Percentiles rank a stretch among this genome's conserved stretches.
Conservation (phyloP, 2,329 filamentous ascomycete genomes). For the Rhinocladiella mackenziei region DNA sequence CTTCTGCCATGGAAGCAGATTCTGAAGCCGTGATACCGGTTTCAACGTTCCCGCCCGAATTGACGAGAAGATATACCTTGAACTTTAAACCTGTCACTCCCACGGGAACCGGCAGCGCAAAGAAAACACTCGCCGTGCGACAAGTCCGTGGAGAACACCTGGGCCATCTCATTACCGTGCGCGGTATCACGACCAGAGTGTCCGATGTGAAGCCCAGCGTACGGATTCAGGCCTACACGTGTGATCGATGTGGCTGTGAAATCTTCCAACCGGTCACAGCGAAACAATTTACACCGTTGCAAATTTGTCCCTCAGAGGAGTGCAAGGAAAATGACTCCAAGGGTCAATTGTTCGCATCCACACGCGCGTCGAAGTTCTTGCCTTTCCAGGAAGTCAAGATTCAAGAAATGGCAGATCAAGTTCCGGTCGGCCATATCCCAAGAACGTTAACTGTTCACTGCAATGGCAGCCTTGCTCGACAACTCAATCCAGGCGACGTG, state of each 20-base stretch:
- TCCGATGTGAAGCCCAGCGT: slow-evolving; percentile 97
- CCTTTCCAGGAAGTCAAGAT: slow-evolving; percentile 99
- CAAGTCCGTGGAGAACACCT: slow-evolving; percentile 90
- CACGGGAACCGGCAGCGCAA: slow-evolving; percentile 60
- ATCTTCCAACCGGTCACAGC: slow-evolving; percentile 94
- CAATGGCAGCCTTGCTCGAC: slow-evolving; percentile 77
- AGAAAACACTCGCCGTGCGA: slow-evolving; percentile 78
- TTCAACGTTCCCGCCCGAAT: slow-evolving; percentile 82
- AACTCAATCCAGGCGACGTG: slow-evolving; percentile 89
- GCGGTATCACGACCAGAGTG: slow-evolving; percentile 89
- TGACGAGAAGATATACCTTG: slow-evolving; percentile 89
- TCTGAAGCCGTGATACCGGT: slow-evolving; percentile 62
- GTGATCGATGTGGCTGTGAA: slow-evolving; percentile 91
- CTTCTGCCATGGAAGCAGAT: slow-evolving; percentile 61
- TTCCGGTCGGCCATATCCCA: slow-evolving; percentile 95
- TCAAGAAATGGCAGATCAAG: slow-evolving; percentile 98
- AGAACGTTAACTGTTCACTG: slow-evolving; percentile 85
- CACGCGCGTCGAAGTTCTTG: slow-evolving; percentile 92
- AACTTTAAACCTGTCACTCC: slow-evolving; percentile 91
- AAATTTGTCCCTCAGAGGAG: slow-evolving; percentile 82
- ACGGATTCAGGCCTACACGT: slow-evolving; percentile 97
- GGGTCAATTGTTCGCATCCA: slow-evolving; percentile 88
- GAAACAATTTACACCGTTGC: slow-evolving; percentile 83
- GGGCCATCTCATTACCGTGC: slow-evolving; percentile 86
- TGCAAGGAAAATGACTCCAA: slow-evolving; percentile 88